Conservation (phyloP, 2,329 filamentous ascomycete genomes). For the Aspergillus neotritici region DNA sequence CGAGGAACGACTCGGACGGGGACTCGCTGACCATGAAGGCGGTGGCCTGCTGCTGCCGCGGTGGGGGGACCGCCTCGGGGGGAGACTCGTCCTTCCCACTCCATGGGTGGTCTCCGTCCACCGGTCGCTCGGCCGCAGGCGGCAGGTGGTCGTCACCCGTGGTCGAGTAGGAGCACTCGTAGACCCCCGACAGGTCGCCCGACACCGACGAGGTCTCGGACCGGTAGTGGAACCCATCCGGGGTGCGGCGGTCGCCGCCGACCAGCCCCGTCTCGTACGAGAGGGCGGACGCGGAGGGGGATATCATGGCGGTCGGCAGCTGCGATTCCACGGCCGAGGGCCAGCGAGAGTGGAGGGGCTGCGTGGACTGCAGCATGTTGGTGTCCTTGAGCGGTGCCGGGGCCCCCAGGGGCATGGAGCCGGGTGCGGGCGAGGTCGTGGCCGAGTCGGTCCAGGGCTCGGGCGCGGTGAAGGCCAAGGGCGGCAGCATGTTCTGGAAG, state of each 20-base stretch:
- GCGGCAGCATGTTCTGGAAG: slow-evolving; percentile 27
- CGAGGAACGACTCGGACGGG: slow-evolving; percentile 25
- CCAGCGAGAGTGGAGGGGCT: slow-evolving; percentile 32
- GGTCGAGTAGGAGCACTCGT: slow-evolving; percentile 30
- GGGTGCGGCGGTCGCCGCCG: slow-evolving; percentile 15
- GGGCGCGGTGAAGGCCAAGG: slow-evolving; percentile 23
- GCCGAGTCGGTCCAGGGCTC: slow-evolving; percentile 25
- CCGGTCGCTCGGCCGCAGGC: slow-evolving; percentile 24
- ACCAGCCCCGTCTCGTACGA: slow-evolving; percentile 14
- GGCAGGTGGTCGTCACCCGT: slow-evolving; percentile 25
- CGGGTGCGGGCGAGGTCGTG: slow-evolving; percentile 5
- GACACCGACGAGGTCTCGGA: slow-evolving; percentile 36
- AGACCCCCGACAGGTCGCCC: slow-evolving; percentile 29
- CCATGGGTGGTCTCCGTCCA: slow-evolving; percentile 31
- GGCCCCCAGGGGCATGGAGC: slow-evolving; percentile 4
- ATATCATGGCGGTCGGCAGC: slow-evolving; percentile 25
- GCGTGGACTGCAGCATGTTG: slow-evolving; percentile 17
- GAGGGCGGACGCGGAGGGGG: slow-evolving; percentile 19
- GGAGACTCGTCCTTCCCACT: slow-evolving; percentile 22
- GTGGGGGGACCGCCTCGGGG: slow-evolving; percentile 17
- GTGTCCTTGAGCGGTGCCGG: slow-evolving; percentile 16
- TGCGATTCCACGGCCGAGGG: slow-evolving; percentile 30
- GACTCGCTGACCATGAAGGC: slow-evolving; percentile 35
- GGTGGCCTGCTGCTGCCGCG: slow-evolving; percentile 23
- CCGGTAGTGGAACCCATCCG: slow-evolving; percentile 31